Percentiles rank a stretch among this genome's conserved stretches.
Evolutionary conservation across 352 stramenopile genomes (phyloP).

Genomic region (Halophytophthora batemanensis): DNA sequence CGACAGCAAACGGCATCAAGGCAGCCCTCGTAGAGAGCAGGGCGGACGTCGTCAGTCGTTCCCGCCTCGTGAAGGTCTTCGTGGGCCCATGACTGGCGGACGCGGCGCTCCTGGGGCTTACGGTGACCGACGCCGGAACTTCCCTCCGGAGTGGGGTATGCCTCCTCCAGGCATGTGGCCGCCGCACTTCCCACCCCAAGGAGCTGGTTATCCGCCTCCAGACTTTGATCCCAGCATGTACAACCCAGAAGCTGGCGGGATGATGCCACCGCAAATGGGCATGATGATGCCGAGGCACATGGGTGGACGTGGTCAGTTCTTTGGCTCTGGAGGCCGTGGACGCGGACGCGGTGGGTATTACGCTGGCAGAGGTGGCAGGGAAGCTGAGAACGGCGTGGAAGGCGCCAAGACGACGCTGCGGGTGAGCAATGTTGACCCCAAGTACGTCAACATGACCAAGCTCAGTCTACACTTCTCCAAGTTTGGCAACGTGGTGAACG

Average conservation of each 20-base stretch:
- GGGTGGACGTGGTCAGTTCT: conserved; percentile 47
- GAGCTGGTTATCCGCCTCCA: conserved; percentile 29
- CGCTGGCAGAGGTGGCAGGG: conserved; percentile 28
- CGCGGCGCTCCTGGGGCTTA: conserved; percentile 18
- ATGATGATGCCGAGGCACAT: conserved; percentile 72
- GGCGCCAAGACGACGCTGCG: conserved; percentile 71
- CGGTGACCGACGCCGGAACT: conserved; percentile 53
- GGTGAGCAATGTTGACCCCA: conserved; percentile 82
- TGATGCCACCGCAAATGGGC: conserved; percentile 47
- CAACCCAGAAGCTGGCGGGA: conserved; percentile 56
- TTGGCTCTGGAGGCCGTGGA: conserved; percentile 38
- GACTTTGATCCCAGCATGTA: conserved; percentile 73
- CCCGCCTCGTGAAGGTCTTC: conserved; percentile 22
- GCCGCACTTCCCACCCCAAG: conserved; percentile 46
- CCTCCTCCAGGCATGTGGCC: conserved; percentile 67
- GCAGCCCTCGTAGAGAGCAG: conserved; percentile 30
- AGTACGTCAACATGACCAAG: conserved; percentile 89
- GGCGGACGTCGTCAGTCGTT: conserved; percentile 27
- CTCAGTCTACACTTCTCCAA: conserved; percentile 86
- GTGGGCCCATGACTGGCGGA: conserved; percentile 26
- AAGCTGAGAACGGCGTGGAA: conserved; percentile 22
- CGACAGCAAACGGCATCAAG: conserved; percentile 32
- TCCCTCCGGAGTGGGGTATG: conserved; percentile 67
- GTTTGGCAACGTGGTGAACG: conserved; percentile 88
- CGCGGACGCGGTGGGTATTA: conserved; percentile 35